Percentiles rank a stretch among this genome's conserved stretches.
Evolutionary conservation across 805 yeast species (phyloP).

Genomic region (Debaryomyces prosopidis): DNA sequence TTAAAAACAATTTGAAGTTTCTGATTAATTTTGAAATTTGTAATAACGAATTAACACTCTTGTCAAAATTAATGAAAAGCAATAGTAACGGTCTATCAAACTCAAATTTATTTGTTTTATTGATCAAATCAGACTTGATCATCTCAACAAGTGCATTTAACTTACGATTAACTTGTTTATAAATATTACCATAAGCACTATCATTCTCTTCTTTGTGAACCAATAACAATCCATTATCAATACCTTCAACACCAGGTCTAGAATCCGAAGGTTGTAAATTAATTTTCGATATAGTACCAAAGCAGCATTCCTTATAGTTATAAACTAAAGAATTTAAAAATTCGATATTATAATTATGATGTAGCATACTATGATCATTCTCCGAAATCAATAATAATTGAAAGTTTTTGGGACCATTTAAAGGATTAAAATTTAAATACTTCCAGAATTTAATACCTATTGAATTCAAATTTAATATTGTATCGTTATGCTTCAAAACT

Average conservation of each 20-base stretch:
- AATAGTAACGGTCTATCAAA: conserved; percentile 51
- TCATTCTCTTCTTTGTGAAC: conserved; percentile 19
- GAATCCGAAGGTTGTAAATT: conserved; percentile 26
- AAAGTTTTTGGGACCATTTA: conserved; percentile 49
- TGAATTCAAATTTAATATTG: conserved; percentile 45
- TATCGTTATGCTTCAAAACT: conserved; percentile 31
- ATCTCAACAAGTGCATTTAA: conserved; percentile 34
- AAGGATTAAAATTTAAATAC: conserved; percentile 56
- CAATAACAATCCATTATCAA: conserved; percentile 27
- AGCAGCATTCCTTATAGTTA: conserved; percentile 47
- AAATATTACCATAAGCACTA: conserved; percentile 25
- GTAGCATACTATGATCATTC: conserved; percentile 18
- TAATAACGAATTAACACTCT: conserved; percentile 44
- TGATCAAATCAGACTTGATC: conserved; percentile 39
- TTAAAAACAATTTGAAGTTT: conserved; percentile 41
- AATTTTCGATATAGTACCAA: conserved; percentile 46
- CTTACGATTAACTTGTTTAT: conserved; percentile 29
- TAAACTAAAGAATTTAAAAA: conserved; percentile 45
- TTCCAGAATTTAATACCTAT: conserved; percentile 57
- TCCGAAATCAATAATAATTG: conserved; percentile 50
- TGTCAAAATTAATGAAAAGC: conserved; percentile 48
- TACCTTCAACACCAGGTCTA: conserved; percentile 28
- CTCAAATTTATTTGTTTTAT: conserved; percentile 41
- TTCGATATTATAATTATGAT: conserved; percentile 26
- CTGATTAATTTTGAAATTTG: conserved; percentile 49